Base-by-base conservation (phyloP, 2,329 filamentous ascomycete genomes). In the Magnaporthiopsis poae region DNA sequence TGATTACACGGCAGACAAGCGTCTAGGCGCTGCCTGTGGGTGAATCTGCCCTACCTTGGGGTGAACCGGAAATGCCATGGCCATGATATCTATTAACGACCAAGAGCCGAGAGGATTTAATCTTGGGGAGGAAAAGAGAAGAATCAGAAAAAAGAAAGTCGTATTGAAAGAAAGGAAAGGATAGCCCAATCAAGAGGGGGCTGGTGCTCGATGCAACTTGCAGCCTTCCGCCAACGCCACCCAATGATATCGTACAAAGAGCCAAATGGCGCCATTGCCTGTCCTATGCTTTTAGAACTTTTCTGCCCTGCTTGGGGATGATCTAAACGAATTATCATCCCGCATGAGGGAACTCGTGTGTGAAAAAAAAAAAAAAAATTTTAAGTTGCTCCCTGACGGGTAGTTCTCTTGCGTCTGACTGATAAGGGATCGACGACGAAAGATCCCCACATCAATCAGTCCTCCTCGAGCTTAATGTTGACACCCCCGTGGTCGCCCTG, bases 381-480 rank as follows among this genome's bases (percentile, higher is more conserved):
- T 31, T 12, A 35, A 35, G 35, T 36, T 36, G 35, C 35, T 36
- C 35, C 35, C 11, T 13, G 9, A 13, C 35, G 11, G 35, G 35
- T 4, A 12, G 35, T 36, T 36, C 35, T 36, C 35, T 36, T 36
- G 35, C 11, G 11, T 13, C 35, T 13, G 3, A 36, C 11, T 2
- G 35, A 4, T 12, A 11, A 36, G 12, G 1, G 11, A 36, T 13
- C 35, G 18, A 46, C 3, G 18, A 46, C 3, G 52, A 1, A 63
- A 52, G 25, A 29, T 11, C 5, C 62, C 13, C 3, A 64, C 21
- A 31, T n/a, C 31, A 36, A 61, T 61, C 60, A 61, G 33, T 69
- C 68, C 15, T 68, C 66, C 33, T 71, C 69, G 21, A 65, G 61
- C 68, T 71, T 69, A 46, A 71, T 63, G 35, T 68, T 66, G 62